phyloP scores from a whole-genome alignment of 129 eudicot species.

The Gnaphalium uliginosum region DNA sequence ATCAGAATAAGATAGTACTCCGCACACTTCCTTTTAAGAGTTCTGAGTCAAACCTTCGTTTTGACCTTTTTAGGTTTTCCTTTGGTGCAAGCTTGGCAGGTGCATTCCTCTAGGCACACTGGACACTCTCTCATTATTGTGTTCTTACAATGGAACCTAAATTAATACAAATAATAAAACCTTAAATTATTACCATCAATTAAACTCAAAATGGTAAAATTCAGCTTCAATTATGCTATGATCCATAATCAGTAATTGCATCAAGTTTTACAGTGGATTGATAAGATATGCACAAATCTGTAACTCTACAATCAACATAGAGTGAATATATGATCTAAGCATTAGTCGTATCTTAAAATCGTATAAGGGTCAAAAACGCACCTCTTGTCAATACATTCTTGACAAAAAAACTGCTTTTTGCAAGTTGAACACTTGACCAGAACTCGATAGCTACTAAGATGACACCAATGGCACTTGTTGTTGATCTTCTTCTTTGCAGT shows the following conservation, averaged over 20 bases:
- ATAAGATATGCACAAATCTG: background rate
- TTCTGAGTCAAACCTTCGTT: constrained; percentile 46
- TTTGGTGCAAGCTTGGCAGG: constrained; percentile 56
- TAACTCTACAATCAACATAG: constrained; percentile 4
- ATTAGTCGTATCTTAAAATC: background rate
- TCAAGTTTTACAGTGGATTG: background rate
- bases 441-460: constrained; percentile 37
- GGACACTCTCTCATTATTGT: constrained; percentile 64
- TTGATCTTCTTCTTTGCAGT: constrained; percentile 36
- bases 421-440: constrained; percentile 70
- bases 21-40: background rate
- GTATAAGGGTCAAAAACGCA: constrained; percentile 19
- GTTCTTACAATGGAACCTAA: constrained; percentile 54
- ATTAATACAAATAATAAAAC: constrained; percentile 21
- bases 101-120: constrained; percentile 63
- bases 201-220: constrained; percentile 9
- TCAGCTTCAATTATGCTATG: constrained; percentile 16
- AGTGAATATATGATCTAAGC: background rate
- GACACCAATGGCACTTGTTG: constrained; percentile 89
- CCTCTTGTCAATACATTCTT: constrained; percentile 55
- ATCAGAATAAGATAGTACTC: background rate
- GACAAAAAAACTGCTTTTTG: constrained; percentile 61
- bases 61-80: constrained; percentile 37
- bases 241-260: background rate
- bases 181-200: background rate